Conservation (phyloP, 345 rosid species). For the Combretum micranthum region DNA sequence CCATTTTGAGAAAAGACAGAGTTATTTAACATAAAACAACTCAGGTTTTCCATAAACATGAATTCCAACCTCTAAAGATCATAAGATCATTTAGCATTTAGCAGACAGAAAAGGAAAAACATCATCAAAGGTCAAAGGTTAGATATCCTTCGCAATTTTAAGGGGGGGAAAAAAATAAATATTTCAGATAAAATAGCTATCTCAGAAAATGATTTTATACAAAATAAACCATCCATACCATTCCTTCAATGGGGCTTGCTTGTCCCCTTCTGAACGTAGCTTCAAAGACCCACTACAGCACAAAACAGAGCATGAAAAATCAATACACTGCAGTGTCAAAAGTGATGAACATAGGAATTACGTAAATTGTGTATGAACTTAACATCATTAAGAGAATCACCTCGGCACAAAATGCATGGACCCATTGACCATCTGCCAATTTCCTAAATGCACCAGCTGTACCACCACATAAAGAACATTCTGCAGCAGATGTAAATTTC, state of each 20-base stretch:
- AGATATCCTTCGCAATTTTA: no score
- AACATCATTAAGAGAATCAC: slow-evolving; percentile 20
- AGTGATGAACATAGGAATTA: not conserved
- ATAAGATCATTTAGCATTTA: no score
- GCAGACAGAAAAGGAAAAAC: no score
- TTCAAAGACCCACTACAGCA: slow-evolving; percentile 87
- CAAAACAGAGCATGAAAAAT: slow-evolving; percentile 7
- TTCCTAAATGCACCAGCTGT: slow-evolving; percentile 92
- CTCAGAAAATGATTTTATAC: no score
- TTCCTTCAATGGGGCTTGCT: slow-evolving; percentile 74
- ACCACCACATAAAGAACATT: slow-evolving; percentile 83
- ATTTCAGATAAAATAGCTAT: no score
- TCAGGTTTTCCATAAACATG: not conserved
- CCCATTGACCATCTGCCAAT: slow-evolving; percentile 67
- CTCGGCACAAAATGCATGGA: slow-evolving; percentile 99
- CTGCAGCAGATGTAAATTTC: slow-evolving; percentile 50
- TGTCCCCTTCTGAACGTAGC: slow-evolving; percentile 89
- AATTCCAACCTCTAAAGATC: no score
- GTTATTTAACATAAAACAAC: slow-evolving; percentile 3
- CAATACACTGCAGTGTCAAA: not conserved
- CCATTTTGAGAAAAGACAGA: slow-evolving; percentile 8
- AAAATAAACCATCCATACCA: slow-evolving; percentile 55
- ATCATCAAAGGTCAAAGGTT: no score
- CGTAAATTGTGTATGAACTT: not conserved
- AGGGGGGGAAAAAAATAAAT: no score